These are phyloP conservation scores for Selaginella moellendorffii DNA, from an alignment of 75 land plant genomes.

Conservation along the genomic window DNA sequence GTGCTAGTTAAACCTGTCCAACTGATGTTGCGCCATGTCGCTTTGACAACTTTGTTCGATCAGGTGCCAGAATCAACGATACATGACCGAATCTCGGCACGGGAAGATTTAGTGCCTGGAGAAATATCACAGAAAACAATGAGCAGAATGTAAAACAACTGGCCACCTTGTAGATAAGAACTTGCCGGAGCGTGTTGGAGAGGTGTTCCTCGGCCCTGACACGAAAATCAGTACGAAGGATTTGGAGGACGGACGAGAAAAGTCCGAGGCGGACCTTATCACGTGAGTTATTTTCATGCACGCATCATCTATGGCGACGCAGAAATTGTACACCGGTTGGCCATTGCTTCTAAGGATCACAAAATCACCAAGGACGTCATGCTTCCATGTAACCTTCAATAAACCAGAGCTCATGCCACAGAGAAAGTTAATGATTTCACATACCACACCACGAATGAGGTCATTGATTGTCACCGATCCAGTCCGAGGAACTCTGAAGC, in stretches of 20 bases:
- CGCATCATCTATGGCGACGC: slow-evolving; percentile 98
- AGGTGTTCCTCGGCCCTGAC: slow-evolving; percentile 94
- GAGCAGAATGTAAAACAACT: background rate
- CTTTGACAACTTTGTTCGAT: slow-evolving; percentile 90
- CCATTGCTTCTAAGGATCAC: slow-evolving; percentile 95
- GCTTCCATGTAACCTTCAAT: slow-evolving; percentile 74
- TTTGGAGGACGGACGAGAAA: background rate
- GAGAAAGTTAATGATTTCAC: slow-evolving; percentile 11
- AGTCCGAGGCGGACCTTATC: slow-evolving; percentile 55
- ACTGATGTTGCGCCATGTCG: slow-evolving; percentile 98
- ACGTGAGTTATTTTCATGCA: slow-evolving; percentile 92
- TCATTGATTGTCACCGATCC: slow-evolving; percentile 76
- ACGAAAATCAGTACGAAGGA: background rate
- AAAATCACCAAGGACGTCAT: slow-evolving; percentile 88
- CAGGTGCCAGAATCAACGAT: slow-evolving; percentile 94
- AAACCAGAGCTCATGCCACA: background rate
- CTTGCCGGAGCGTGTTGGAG: slow-evolving; percentile 85
- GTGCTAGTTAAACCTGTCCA: slow-evolving; percentile 90
- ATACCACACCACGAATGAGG: slow-evolving; percentile 85
- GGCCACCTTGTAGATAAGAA: slow-evolving; percentile 66
- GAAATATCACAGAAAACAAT: background rate
- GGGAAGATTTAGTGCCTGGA: slow-evolving; percentile 62
- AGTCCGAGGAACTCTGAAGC: slow-evolving; percentile 87
- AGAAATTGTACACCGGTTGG: slow-evolving; percentile 93
- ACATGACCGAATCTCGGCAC: slow-evolving; percentile 96